A percentile compares a stretch with the other conserved stretches of the same genome.
phyloP scores from a whole-genome alignment of 208 protist genomes.

The Endotrypanum monterogeii region DNA sequence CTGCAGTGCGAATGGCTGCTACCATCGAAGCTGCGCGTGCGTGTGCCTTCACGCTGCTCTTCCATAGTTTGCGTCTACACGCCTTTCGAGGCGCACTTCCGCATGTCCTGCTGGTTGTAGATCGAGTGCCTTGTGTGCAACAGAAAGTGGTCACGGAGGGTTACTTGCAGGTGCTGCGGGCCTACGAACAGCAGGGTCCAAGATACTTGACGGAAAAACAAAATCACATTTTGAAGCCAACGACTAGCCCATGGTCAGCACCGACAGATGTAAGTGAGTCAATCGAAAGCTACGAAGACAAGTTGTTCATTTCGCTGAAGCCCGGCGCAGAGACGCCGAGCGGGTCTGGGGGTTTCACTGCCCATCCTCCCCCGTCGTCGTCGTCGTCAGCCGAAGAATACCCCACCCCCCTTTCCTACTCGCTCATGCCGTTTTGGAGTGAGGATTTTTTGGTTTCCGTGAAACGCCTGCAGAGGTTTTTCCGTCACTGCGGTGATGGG shows the following conservation, averaged over 20 bases:
- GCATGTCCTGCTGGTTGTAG: conserved; percentile 81
- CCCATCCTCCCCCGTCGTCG: not conserved
- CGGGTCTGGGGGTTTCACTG: conserved; percentile 40
- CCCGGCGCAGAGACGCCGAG: conserved; percentile 37
- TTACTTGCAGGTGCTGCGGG: conserved; percentile 66
- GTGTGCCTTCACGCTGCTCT: conserved; percentile 76
- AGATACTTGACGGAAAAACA: conserved; percentile 9
- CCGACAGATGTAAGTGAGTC: not conserved
- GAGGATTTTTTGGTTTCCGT: conserved; percentile 62
- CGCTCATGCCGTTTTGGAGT: conserved; percentile 60
- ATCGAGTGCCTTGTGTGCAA: conserved; percentile 57
- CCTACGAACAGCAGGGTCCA: conserved; percentile 39
- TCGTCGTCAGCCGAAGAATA: not conserved
- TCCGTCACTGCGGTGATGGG: conserved; percentile 65
- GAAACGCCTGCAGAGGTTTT: conserved; percentile 61
- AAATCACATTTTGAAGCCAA: conserved; percentile 5
- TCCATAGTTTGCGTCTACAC: conserved; percentile 67
- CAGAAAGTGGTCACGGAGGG: conserved; percentile 80
- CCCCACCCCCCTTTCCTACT: conserved; percentile 56
- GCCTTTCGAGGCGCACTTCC: conserved; percentile 70
- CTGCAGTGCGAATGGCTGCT: conserved; percentile 11
- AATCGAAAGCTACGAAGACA: not conserved
- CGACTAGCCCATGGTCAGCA: not conserved
- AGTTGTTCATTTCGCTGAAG: conserved; percentile 52
- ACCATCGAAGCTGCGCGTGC: conserved; percentile 60